A percentile compares a stretch with the other conserved stretches of the same genome.
Evolutionary conservation across 2,329 filamentous ascomycete species (phyloP).

Genomic region (Leptographium wingfieldii): DNA sequence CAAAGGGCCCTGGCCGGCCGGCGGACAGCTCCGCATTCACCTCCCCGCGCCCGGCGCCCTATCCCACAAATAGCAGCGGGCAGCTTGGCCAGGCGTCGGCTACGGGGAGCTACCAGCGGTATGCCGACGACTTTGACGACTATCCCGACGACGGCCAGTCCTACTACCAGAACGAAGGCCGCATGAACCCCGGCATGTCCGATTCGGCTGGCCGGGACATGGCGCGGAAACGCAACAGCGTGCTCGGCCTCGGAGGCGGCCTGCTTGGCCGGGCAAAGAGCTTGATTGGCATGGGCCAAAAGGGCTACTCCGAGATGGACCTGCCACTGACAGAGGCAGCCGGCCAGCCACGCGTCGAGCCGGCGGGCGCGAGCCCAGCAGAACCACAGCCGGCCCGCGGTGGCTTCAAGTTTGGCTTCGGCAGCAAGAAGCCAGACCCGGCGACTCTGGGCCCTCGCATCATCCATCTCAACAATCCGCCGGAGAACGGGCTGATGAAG

Average conservation of each 20-base stretch:
- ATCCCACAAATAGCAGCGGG: conserved; percentile 26
- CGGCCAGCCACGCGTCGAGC: conserved; percentile 17
- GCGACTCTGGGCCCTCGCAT: conserved; percentile 83
- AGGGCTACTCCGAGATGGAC: conserved; percentile 95
- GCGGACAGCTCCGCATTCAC: conserved; percentile 15
- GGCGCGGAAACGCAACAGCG: conserved; percentile 73
- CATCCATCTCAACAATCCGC: conserved; percentile 92
- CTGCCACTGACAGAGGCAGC: conserved; percentile 74
- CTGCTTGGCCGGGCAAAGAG: conserved; percentile 80
- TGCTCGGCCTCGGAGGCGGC: conserved; percentile 75
- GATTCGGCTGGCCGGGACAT: conserved; percentile 29
- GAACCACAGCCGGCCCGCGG: conserved; percentile 23
- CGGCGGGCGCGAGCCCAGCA: conserved; percentile 24
- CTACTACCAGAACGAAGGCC: conserved; percentile 67
- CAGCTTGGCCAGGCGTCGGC: conserved; percentile 66
- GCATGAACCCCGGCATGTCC: conserved; percentile 32
- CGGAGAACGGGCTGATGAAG: conserved; percentile 78
- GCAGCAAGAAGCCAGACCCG: conserved; percentile 71
- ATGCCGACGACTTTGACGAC: conserved; percentile 79
- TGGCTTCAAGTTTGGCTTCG: conserved; percentile 84
- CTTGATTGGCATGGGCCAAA: conserved; percentile 67
- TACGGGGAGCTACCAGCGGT: conserved; percentile 78
- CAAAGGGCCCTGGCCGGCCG: conserved; percentile 12
- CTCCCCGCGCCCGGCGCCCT: conserved; percentile 26
- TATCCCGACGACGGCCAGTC: conserved; percentile 66